Evolutionary conservation across 306 rosid species (phyloP), one percentile per base, ranked within the genome.

Genomic region (Carpinus viminea): DNA sequence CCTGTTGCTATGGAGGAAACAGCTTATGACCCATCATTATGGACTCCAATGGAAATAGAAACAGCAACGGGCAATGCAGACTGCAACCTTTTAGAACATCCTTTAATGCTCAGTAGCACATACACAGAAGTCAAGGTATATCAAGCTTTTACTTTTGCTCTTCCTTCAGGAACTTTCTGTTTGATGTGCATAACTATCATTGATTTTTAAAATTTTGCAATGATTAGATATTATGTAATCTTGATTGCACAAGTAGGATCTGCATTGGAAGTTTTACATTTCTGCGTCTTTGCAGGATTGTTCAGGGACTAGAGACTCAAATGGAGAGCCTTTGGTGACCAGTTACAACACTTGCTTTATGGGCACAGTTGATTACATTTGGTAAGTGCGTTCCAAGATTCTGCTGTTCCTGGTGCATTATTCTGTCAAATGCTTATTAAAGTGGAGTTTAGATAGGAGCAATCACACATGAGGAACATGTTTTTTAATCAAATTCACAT

Each of bases 341-440:
- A 95, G 98, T 86, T 93, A 88, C 80, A 72, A 95, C 73, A 84
- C 84, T 61, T 72, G 92, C 83, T 95, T 95, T 83, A 61, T 83
- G 56, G 98, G 97, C 68, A 93, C 98, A 7, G 98, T 95, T 65
- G 98, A 93, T 85, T 95, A 95, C 81, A 95, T 95, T 79, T 95
- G 99, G 99, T 93, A 86, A 75, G 84, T 78, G 52, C 47, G 78
- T 76, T 76, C 51, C 2, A 60, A 47, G 56, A 54, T 73, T 77
- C 78, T 62, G 47, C 72, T 62, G 24, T 60, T 76, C 48, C 59
- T 52, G 74, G 70, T 82, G 68, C 73, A 21, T 68, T 48, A 53
- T 43, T 26, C 51, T 2, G 21, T 68, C 57, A 57, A 53, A 80
- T 74, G 56, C 56, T 66, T 78, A 75, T 68, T 24, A 47, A 74